phyloP scores from a whole-genome alignment of 192 early-diverging fungal species.

The Funneliformis mosseae region DNA sequence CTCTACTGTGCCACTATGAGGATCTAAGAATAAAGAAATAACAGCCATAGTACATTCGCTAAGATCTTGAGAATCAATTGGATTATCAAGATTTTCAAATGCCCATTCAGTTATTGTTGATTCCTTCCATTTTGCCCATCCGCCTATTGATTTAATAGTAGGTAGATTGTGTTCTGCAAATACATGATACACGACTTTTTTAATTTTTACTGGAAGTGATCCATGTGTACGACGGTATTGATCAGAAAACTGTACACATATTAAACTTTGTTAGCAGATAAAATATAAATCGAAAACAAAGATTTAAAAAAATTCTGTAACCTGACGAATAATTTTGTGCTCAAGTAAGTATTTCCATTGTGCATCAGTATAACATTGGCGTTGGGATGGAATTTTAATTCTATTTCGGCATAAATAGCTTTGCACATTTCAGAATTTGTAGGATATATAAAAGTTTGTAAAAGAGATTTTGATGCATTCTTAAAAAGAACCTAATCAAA shows the following conservation, averaged over 20 bases:
- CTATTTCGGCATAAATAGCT: not conserved
- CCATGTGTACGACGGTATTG: no score
- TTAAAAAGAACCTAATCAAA: not conserved
- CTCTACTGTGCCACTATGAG: no score
- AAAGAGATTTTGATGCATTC: not conserved
- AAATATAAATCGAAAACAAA: no score
- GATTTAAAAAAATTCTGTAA: conserved; percentile 40
- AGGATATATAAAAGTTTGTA: not conserved
- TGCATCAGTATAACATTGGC: not conserved
- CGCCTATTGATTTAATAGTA: not conserved
- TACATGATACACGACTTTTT: no score
- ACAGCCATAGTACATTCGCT: no score
- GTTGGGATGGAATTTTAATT: not conserved
- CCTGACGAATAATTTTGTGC: not conserved
- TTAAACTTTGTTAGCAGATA: no score
- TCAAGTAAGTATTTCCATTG: not conserved
- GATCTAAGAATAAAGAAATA: no score
- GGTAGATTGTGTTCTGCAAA: not conserved
- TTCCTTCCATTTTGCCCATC: not conserved
- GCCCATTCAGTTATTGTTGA: not conserved
- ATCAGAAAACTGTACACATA: no score
- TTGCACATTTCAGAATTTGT: not conserved
- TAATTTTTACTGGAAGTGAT: no score
- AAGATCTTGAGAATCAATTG: not conserved
- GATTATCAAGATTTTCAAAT: not conserved